Base-by-base conservation (phyloP, 2,329 filamentous ascomycete species). In the Calcarisporium arbuscula region DNA sequence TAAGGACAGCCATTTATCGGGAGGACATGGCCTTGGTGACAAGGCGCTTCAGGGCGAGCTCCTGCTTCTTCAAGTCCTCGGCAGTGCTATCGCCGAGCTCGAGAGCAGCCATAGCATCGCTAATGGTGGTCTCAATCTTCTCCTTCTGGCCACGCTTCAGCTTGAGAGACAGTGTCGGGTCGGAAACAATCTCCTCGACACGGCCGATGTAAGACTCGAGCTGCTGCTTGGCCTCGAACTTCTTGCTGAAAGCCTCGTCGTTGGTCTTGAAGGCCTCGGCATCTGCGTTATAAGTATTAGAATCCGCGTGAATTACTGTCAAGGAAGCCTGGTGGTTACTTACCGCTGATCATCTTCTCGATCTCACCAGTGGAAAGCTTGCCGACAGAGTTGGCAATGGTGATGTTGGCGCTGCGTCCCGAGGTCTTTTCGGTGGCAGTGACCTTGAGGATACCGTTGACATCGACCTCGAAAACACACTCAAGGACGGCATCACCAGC, bases 361-460 rank as follows among this genome's bases (percentile, higher is more conserved):
- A 98, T 98, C 72, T 98, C 92, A 44, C 70, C 68, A 35, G 82
- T 85, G 45, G 88, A 95, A 51, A 98, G 86, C 77, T 98, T 98
- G 65, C 92, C 92, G 56, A 98, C 90, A 41, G 92, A 95, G 81
- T 98, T 98, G 69, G 86, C 87, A 70, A 98, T 98, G 63, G 92
- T 98, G 67, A 98, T 98, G 81, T 98, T 98, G 69, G 92, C 92
- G 59, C 77, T 92, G 64, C 92, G 89, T 57, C 92, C 92, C 21
- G 92, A 95, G 52, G 87, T 90, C 82, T 98, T 98, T 80, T 98
- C 92, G 30, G 90, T 95, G 50, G 92, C 92, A 45, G 90, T 96
- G 57, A 96, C 92, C 82, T 98, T 98, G 50, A 98, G 82, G 64
- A 95, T 95, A 82, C 92, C 92, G 76, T 98, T 98, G 77, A 95